Conservation (phyloP, 805 yeast genomes). For the Saturnispora gosingensis region DNA sequence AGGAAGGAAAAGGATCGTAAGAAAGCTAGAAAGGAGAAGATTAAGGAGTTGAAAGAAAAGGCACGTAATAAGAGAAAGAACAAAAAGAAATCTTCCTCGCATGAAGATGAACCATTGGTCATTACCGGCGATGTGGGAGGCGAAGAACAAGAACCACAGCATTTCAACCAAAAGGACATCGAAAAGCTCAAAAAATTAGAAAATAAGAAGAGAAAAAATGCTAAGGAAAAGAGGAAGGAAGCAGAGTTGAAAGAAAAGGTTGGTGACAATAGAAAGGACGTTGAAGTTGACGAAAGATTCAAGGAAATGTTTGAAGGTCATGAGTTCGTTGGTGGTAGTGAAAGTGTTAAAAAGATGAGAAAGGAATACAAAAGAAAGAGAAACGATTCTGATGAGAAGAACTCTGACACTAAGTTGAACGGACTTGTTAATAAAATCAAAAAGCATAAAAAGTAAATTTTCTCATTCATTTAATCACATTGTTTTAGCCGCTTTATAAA, state of each 20-base stretch:
- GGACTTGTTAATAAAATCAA: conserved; percentile 44
- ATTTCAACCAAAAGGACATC: conserved; percentile 73
- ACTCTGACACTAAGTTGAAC: conserved; percentile 8
- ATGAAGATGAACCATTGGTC: conserved; percentile 45
- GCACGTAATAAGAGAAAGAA: conserved; percentile 33
- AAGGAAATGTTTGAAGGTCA: conserved; percentile 74
- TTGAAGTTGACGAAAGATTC: conserved; percentile 74
- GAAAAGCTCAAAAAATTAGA: conserved; percentile 55
- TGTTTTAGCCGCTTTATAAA: neutral
- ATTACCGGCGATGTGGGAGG: conserved; percentile 63
- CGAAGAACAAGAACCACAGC: conserved; percentile 45
- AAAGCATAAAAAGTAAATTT: conserved; percentile 18
- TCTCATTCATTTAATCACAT: neutral
- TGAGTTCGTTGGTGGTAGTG: conserved; percentile 88
- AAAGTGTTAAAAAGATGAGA: conserved; percentile 76
- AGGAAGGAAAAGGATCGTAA: conserved; percentile 92
- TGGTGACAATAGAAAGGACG: conserved; percentile 28
- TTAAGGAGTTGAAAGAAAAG: conserved; percentile 53
- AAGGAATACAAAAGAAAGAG: conserved; percentile 48
- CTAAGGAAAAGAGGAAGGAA: conserved; percentile 40
- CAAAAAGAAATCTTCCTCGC: conserved; percentile 24
- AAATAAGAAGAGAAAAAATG: conserved; percentile 41
- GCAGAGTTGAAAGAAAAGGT: conserved; percentile 37
- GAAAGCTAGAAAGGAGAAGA: conserved; percentile 68
- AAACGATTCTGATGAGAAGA: conserved; percentile 8